Conservation (phyloP, 306 rosid genomes). For the Delonix regia region DNA sequence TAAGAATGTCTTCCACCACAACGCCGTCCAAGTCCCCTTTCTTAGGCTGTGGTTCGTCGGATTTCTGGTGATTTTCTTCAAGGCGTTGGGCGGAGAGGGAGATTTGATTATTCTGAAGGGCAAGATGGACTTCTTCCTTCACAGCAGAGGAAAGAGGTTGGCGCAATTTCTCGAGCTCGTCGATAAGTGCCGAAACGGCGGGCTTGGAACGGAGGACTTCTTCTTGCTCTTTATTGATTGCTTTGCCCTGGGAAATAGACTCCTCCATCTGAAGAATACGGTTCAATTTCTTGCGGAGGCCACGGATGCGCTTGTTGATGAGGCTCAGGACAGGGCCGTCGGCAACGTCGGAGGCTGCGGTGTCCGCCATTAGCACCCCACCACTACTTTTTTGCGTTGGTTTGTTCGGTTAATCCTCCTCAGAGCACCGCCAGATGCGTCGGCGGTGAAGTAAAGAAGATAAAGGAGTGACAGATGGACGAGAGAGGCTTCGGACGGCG, state of each 20-base stretch:
- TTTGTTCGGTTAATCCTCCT: neutral
- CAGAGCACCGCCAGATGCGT: slow-evolving; percentile 29
- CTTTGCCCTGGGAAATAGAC: slow-evolving; percentile 68
- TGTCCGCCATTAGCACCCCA: slow-evolving; percentile 54
- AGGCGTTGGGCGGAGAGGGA: slow-evolving; percentile 31
- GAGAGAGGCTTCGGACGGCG: neutral
- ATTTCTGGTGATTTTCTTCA: neutral
- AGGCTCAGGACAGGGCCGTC: slow-evolving; percentile 91
- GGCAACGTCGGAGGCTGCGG: slow-evolving; percentile 54
- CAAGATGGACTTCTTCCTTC: slow-evolving; percentile 61
- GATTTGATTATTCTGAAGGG: slow-evolving; percentile 44
- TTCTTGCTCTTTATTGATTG: slow-evolving; percentile 77
- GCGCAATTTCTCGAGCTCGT: slow-evolving; percentile 91
- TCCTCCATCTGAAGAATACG: slow-evolving; percentile 78
- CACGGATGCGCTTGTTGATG: slow-evolving; percentile 90
- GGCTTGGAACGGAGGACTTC: slow-evolving; percentile 85
- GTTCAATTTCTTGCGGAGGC: slow-evolving; percentile 75
- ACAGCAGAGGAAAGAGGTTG: slow-evolving; percentile 75
- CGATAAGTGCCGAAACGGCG: slow-evolving; percentile 55
- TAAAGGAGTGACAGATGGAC: neutral
- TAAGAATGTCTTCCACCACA: slow-evolving; percentile 67
- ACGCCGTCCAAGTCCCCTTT: slow-evolving; percentile 27
- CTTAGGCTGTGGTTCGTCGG: slow-evolving; percentile 18
- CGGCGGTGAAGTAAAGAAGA: slow-evolving; percentile 7
- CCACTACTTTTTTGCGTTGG: neutral